Evolutionary conservation across 164 flowering plant genomes (phyloP).

Genomic region (Aristolochia californica): DNA sequence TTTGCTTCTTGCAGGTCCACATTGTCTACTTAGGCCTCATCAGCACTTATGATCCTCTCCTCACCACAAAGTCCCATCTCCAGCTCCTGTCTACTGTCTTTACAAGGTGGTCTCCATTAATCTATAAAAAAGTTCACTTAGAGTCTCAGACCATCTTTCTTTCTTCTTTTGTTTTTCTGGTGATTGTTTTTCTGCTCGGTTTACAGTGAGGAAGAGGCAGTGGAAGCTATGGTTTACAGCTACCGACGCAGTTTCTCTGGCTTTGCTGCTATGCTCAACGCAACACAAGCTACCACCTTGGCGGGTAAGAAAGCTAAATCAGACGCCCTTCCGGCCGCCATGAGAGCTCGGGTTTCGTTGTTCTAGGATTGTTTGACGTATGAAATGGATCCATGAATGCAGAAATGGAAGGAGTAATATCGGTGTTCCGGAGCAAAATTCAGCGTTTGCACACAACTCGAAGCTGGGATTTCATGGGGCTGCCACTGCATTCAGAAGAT

Average conservation of each 20-base stretch:
- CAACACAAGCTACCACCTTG: slow-evolving; percentile 48
- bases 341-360: background rate
- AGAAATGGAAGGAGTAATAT: slow-evolving; percentile 51
- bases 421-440: slow-evolving; percentile 44
- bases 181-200: background rate
- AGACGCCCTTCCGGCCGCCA: background rate
- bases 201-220: slow-evolving; percentile 43
- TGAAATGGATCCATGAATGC: slow-evolving; percentile 10
- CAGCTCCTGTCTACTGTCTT: slow-evolving; percentile 49
- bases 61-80: slow-evolving; percentile 35
- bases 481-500: slow-evolving; percentile 18
- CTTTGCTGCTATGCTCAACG: slow-evolving; percentile 57
- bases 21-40: slow-evolving; percentile 52
- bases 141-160: background rate
- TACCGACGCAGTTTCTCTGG: slow-evolving; percentile 66
- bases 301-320: slow-evolving; percentile 26
- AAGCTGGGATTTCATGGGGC: slow-evolving; percentile 82
- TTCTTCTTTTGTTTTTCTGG: background rate
- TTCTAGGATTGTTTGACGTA: slow-evolving; percentile 35
- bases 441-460: slow-evolving; percentile 55
- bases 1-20: slow-evolving; percentile 35
- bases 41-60: slow-evolving; percentile 23
- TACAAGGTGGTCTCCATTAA: slow-evolving; percentile 33
- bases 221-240: slow-evolving; percentile 47
- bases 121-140: too few relatives aligned